Evolutionary conservation across 2,329 filamentous ascomycete species (phyloP), one percentile per base, ranked within the genome.

Genomic region (Ramularia collo-cygni): DNA sequence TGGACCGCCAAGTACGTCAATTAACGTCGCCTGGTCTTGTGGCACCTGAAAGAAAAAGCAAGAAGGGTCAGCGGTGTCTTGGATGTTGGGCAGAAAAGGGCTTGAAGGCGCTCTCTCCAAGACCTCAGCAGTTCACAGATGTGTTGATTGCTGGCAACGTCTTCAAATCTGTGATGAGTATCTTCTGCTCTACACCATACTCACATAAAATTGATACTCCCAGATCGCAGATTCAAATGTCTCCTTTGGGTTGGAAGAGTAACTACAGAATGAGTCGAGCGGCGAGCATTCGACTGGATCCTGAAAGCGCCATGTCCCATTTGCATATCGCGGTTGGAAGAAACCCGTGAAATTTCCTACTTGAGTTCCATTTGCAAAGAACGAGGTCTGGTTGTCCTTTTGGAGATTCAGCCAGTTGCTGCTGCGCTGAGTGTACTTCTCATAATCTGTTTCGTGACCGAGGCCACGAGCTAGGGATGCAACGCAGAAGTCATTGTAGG

Each of bases 401-500:
- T 79, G 86, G 48, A 85, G 80, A 53, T 83, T 84, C 12, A 77
- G 71, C 82, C 82, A 86, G 52, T 83, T 80, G 8, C 72, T 68
- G 1, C 78, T 81, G 7, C 81, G 73, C 32, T 71, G 64, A 17
- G 83, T 65, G 49, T 85, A 85, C 38, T 69, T 79, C 2, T 62
- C 46, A 3, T 75, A 72, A 29, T 80, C 75, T 1, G 62, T 61
- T 0, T 52, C 41, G 33, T 72, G 70, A 2, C 67, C 69, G 2
- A 83, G 60, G 0, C 79, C 79, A 1, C 54, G 59, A 3, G 82
- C 82, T 8, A 86, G 76, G 54, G 81, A 76, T 43, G 77, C 74
- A 3, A 86, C 63, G 0, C 69, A 71, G 50, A 85, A 86, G 57
- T 86, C 82, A 54, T 86, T 85, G 30, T 71, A 70, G 0, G 78